Percentiles rank a stretch among this genome's conserved stretches.
These are phyloP conservation scores for Thuja plicata DNA, from an alignment of 83 land plant genomes.

Conservation along the genomic window DNA sequence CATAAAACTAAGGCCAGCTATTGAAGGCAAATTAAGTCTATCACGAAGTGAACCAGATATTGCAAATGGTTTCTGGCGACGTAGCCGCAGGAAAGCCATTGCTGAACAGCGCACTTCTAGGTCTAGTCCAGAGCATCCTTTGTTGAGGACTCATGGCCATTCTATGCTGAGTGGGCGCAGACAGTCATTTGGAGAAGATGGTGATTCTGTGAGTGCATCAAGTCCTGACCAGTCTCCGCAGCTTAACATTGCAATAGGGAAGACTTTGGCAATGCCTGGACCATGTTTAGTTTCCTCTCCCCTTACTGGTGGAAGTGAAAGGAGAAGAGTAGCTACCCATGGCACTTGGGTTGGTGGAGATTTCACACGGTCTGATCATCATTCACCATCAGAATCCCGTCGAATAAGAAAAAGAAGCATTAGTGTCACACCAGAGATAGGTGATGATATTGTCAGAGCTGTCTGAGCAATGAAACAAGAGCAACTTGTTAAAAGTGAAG, in stretches of 20 bases:
- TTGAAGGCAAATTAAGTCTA: conserved; percentile 61
- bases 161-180: conserved; percentile 91
- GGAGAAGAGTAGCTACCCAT: conserved; percentile 10
- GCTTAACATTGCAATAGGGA: conserved; percentile 20
- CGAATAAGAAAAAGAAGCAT: conserved; percentile 74
- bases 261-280: conserved; percentile 27
- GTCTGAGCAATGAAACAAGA: conserved; percentile 92
- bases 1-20: conserved; percentile 36
- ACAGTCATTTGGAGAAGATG: conserved; percentile 61
- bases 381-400: conserved; percentile 58
- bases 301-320: conserved; percentile 21
- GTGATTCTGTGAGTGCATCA: conserved; percentile 50
- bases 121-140: conserved; percentile 94
- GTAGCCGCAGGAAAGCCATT: conserved; percentile 69
- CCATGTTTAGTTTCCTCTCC: conserved; percentile 28
- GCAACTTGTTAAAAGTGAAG: conserved; percentile 36
- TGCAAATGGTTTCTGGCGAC: conserved; percentile 72
- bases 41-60: conserved; percentile 94
- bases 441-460: conserved; percentile 96
- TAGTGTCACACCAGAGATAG: conserved; percentile 86
- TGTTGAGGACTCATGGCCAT: conserved; percentile 62
- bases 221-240: conserved; percentile 57
- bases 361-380: conserved; percentile 47
- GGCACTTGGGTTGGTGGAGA: conserved; percentile 20
- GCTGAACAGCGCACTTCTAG: conserved; percentile 77